Base-by-base conservation (phyloP, 2,329 filamentous ascomycete genomes). In the Trichoderma koningii region DNA sequence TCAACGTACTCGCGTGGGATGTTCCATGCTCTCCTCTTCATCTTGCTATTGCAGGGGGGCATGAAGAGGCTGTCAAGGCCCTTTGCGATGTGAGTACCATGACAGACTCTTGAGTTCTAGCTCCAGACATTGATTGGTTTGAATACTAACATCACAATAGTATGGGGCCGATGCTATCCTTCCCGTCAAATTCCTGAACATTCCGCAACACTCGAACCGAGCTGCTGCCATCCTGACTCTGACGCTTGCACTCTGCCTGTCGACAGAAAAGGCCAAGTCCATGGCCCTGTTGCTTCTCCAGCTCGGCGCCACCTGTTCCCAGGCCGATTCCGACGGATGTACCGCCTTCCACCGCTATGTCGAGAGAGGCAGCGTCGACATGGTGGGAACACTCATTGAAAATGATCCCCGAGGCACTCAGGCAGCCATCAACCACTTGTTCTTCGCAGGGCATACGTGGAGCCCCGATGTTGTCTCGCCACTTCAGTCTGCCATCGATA, bases 1-100 rank as follows among this genome's bases (percentile, higher is more conserved):
- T 93, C 66, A 88, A 96, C 69, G 84, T 89, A 1, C 73, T 90
- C n/a, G 86, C 91, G 1, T 96, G 92, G 92, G 92, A 96, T 70
- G 84, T 82, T 5, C 86, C 88, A 5, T 85, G 87, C 65, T 90
- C 89, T 14, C 87, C 92, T 1, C 81, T 96, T 5, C 92, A 96
- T 74, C 82, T 93, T 30, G 92, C 92, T 7, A 92, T 96, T 66
- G 74, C 91, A 1, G 85, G 86, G 66, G 91, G 91, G 0, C 88
- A 94, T 69, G 79, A 84, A 28, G 83, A 89, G 4, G 84, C 87
- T 12, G 90, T 94, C 15, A 85, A 88, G 65, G 75, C 86, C 26
- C 83, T 96, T 7, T 89, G 90, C 60, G 81, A 87, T 51, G 83
- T 83, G 72, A 73, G 76, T 71, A 19, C 38, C 59, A 38, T 17